Conservation (phyloP, 2,329 filamentous ascomycete genomes). For the Botrytis porri region DNA sequence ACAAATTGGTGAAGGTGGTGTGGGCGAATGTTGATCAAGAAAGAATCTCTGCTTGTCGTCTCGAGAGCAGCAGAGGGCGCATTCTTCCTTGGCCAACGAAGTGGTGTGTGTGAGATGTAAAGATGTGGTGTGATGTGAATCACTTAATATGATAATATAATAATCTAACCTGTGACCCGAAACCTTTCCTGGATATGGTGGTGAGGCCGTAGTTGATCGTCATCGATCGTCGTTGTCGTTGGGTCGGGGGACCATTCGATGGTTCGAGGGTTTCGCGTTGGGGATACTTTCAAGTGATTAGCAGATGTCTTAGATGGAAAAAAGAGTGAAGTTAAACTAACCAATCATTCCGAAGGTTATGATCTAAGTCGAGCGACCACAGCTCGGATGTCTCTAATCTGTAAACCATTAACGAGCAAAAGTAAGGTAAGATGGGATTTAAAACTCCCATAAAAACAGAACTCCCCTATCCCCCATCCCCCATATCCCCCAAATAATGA, state of each 20-base stretch:
- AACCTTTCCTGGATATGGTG: constrained; percentile 15
- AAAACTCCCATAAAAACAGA: not conserved
- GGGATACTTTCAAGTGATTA: not conserved
- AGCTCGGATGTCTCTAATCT: constrained; percentile 18
- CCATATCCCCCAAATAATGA: not conserved
- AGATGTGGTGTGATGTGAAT: not conserved
- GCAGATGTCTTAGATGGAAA: not conserved
- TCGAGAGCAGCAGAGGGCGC: constrained; percentile 18
- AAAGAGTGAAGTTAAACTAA: not conserved
- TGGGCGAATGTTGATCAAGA: constrained; percentile 1
- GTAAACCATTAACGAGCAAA: constrained; percentile 18
- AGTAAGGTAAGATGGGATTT: not conserved
- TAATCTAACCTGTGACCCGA: constrained; percentile 17
- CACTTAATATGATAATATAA: not conserved
- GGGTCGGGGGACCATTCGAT: not conserved
- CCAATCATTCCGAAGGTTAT: not conserved
- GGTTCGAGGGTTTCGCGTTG: not conserved
- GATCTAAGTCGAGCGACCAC: not conserved
- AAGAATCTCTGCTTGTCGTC: constrained; percentile 16
- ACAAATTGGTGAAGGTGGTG: constrained; percentile 3
- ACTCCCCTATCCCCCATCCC: not conserved
- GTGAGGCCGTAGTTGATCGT: not conserved
- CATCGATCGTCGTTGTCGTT: not conserved
- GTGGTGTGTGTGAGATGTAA: not conserved
- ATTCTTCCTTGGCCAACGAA: constrained; percentile 6